These are phyloP conservation scores for Exophiala sp. DNA, from an alignment of 2,329 filamentous ascomycete genomes.

Conservation along the genomic window DNA sequence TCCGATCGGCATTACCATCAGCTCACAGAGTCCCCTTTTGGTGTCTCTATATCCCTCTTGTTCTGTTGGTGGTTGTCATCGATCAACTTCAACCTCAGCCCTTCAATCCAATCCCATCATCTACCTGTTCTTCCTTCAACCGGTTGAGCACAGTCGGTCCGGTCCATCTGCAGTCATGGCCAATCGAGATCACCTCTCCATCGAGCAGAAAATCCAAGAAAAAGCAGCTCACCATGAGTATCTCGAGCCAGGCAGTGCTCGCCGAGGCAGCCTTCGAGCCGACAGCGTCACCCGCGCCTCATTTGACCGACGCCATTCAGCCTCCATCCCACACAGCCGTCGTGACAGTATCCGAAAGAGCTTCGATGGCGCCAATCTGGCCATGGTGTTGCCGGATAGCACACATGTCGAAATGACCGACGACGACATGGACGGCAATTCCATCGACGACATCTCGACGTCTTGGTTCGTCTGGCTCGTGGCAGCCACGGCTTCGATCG, in stretches of 20 bases:
- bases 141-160: no score
- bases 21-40: no score
- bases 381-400: slow-evolving; percentile 30
- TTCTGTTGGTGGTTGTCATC: no score
- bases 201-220: slow-evolving; percentile 14
- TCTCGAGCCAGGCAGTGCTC: neutral
- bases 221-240: slow-evolving; percentile 5
- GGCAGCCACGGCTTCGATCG: slow-evolving; percentile 53
- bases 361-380: slow-evolving; percentile 19
- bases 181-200: slow-evolving; percentile 11
- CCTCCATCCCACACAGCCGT: slow-evolving; percentile 2
- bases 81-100: no score
- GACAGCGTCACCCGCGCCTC: slow-evolving; percentile 10
- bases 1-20: no score
- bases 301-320: slow-evolving; percentile 16
- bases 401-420: slow-evolving; percentile 24
- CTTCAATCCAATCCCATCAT: no score
- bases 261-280: slow-evolving; percentile 5
- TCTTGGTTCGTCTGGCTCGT: slow-evolving; percentile 50
- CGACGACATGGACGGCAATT: slow-evolving; percentile 13
- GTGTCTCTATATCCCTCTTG: no score
- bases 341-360: slow-evolving; percentile 14
- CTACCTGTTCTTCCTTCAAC: no score
- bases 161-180: no score
- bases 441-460: slow-evolving; percentile 38